phyloP scores from a whole-genome alignment of 73 alveolate genomes.

The Effrenium voratum region DNA sequence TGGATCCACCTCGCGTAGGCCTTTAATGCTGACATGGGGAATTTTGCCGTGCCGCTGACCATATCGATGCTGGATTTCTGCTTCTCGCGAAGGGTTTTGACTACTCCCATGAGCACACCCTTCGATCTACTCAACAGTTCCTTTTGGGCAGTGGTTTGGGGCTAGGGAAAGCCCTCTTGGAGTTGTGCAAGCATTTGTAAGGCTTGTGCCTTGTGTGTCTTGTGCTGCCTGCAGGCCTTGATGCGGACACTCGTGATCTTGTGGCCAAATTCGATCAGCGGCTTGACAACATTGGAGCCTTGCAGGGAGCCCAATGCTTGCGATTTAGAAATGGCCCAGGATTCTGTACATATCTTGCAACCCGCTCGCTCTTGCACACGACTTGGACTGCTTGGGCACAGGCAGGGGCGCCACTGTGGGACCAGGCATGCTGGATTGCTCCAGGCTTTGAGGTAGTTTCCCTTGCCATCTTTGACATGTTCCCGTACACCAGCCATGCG shows the following conservation, averaged over 20 bases:
- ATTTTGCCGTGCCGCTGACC: too few relatives aligned
- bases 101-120: too few relatives aligned
- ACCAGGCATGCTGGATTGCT: background rate
- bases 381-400: slow-evolving; percentile 66
- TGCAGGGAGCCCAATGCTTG: background rate
- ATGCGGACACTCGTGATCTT: background rate
- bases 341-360: slow-evolving; percentile 86
- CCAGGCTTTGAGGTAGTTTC: slow-evolving; percentile 69
- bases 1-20: slow-evolving; percentile 93
- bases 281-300: background rate
- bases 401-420: background rate
- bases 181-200: background rate
- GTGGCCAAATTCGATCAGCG: slow-evolving; percentile 55
- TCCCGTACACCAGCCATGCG: slow-evolving; percentile 86
- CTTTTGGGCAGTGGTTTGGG: too few relatives aligned
- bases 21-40: too few relatives aligned
- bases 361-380: slow-evolving; percentile 69
- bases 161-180: too few relatives aligned
- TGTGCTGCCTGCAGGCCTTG: slow-evolving; percentile 77
- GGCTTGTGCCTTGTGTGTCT: background rate
- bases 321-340: background rate
- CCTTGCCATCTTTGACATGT: slow-evolving; percentile 90
- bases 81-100: too few relatives aligned
- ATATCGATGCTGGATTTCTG: too few relatives aligned
- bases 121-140: too few relatives aligned